A percentile compares a stretch with the other conserved stretches of the same genome.
Conservation (phyloP, 2,329 filamentous ascomycete species). For the Xylaria hypoxylon region DNA sequence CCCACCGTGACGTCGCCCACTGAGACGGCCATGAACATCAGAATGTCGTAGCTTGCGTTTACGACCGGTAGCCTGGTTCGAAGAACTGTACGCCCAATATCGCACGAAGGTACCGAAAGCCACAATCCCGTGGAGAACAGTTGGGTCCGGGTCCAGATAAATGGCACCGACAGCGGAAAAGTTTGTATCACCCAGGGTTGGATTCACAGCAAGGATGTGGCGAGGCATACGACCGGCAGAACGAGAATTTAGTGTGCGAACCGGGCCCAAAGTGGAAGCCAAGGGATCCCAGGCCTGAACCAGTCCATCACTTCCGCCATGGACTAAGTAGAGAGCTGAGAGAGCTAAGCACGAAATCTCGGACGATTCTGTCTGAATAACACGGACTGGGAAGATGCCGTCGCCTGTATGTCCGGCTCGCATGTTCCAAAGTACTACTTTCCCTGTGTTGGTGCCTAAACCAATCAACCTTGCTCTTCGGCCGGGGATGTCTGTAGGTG, state of each 20-base stretch:
- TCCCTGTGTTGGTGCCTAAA: constrained; percentile 81
- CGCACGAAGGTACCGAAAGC: constrained; percentile 87
- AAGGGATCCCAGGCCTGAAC: constrained; percentile 98
- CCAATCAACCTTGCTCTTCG: constrained; percentile 84
- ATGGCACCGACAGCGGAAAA: constrained; percentile 87
- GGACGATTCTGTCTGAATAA: constrained; percentile 91
- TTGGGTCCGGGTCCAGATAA: constrained; percentile 87
- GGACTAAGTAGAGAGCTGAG: constrained; percentile 87
- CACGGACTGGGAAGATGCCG: constrained; percentile 76
- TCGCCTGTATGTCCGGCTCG: constrained; percentile 72
- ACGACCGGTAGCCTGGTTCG: constrained; percentile 77
- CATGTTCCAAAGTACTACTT: constrained; percentile 86
- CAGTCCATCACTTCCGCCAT: constrained; percentile 93
- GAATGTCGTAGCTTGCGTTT: constrained; percentile 83
- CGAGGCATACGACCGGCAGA: constrained; percentile 86
- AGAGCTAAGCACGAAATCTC: constrained; percentile 85
- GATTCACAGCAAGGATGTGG: constrained; percentile 66
- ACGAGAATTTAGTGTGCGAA: constrained; percentile 87
- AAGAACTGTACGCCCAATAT: constrained; percentile 94
- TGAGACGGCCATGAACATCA: constrained; percentile 64
- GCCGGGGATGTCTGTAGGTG: constrained; percentile 77
- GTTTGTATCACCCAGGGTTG: constrained; percentile 75
- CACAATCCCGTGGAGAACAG: constrained; percentile 84
- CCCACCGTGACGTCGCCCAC: constrained; percentile 68
- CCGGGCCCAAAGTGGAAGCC: constrained; percentile 79